These are phyloP conservation scores for Pyrus betulifolia DNA, from an alignment of 306 rosid genomes.

Conservation along the genomic window DNA sequence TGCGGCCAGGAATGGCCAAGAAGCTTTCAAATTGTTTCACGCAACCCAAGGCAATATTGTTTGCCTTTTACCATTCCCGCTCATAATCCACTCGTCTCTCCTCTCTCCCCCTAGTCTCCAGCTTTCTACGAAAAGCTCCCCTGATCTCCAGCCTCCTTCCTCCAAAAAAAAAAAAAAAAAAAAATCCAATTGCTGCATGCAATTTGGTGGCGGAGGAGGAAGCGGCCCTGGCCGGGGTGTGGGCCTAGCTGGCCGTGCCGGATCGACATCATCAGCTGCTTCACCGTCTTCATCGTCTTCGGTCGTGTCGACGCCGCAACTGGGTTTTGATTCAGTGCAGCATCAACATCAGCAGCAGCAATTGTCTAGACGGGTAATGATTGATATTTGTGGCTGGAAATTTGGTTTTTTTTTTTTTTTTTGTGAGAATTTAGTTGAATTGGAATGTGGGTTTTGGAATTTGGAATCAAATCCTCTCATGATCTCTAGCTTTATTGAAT, in stretches of 20 bases:
- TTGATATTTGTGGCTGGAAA: slow-evolving; percentile 14
- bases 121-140: too few species aligned
- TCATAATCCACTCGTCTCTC: too few species aligned
- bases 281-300: too few species aligned
- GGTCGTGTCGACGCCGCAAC: slow-evolving; percentile 54
- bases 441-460: slow-evolving; percentile 10
- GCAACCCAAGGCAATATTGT: too few species aligned
- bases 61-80: too few species aligned
- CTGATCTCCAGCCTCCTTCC: too few species aligned
- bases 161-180: too few species aligned
- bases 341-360: slow-evolving; percentile 18
- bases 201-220: slow-evolving; percentile 51
- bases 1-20: too few species aligned
- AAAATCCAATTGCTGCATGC: slow-evolving; percentile 41
- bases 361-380: slow-evolving; percentile 64
- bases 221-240: slow-evolving; percentile 50
- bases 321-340: slow-evolving; percentile 62
- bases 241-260: fast-evolving
- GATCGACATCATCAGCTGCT: too few species aligned
- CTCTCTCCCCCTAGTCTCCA: too few species aligned
- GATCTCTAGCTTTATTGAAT: neutral
- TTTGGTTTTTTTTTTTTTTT: slow-evolving; percentile 10
- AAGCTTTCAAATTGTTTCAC: too few species aligned
- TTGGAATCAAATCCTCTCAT: neutral
- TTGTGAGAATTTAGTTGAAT: slow-evolving; percentile 15